Evolutionary conservation across 2,329 filamentous ascomycete species (phyloP).

Genomic region (Elsinoe arachidis): DNA sequence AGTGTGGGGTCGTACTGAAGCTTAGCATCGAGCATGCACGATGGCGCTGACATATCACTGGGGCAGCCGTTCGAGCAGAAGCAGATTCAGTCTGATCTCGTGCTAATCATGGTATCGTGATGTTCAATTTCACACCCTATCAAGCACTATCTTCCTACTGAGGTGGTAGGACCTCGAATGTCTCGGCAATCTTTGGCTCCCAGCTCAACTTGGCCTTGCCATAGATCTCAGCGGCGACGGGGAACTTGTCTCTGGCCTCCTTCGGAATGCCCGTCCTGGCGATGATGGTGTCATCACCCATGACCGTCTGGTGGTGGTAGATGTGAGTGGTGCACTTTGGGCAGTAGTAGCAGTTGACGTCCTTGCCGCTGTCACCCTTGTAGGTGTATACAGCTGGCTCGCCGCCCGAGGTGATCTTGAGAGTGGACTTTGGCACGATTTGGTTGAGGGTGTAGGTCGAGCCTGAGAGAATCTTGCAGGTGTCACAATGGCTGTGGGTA

Average conservation of each 20-base stretch:
- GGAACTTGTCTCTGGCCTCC: constrained; percentile 39
- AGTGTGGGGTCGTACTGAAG: too few species aligned
- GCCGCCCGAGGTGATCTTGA: constrained; percentile 42
- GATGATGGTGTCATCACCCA: constrained; percentile 44
- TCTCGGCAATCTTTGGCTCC: constrained; percentile 44
- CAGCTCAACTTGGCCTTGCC: constrained; percentile 40
- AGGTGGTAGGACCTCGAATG: constrained; percentile 36
- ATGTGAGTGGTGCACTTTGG: constrained; percentile 47
- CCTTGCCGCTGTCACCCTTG: constrained; percentile 34
- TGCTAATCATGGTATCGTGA: neutral
- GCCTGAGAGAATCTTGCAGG: constrained; percentile 47
- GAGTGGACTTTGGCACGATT: constrained; percentile 40
- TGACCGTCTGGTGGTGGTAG: constrained; percentile 48
- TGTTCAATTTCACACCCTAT: neutral
- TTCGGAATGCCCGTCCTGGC: constrained; percentile 43
- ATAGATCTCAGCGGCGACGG: constrained; percentile 46
- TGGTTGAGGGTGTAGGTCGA: constrained; percentile 47
- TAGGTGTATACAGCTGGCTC: neutral
- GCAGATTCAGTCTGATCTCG: too few species aligned
- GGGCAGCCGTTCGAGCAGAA: too few species aligned
- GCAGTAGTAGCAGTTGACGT: constrained; percentile 51
- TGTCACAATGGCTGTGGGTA: constrained; percentile 44
- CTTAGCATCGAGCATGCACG: too few species aligned
- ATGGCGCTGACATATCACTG: too few species aligned
- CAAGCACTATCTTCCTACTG: neutral